Conservation (phyloP, 1,284 basidiomycete species). For the Leucoagaricus sp. region DNA sequence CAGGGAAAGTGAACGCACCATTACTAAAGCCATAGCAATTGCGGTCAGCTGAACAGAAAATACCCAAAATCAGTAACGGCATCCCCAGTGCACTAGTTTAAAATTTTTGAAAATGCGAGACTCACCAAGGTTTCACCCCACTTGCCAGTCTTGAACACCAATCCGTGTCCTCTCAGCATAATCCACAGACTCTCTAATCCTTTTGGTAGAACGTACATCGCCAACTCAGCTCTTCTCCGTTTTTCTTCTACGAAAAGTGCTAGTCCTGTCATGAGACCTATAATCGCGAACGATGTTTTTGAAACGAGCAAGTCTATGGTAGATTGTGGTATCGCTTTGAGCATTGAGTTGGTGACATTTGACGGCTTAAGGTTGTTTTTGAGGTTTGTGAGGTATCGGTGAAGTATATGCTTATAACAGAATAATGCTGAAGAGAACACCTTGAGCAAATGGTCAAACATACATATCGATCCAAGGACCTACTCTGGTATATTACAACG, state of each 20-base stretch:
- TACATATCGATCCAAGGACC: constrained; percentile 29
- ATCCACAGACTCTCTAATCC: constrained; percentile 88
- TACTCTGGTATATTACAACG: constrained; percentile 84
- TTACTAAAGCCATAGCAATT: constrained; percentile 88
- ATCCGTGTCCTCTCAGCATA: constrained; percentile 73
- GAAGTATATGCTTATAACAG: constrained; percentile 72
- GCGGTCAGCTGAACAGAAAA: constrained; percentile 47
- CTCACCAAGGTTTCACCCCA: constrained; percentile 66
- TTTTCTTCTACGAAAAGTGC: constrained; percentile 89
- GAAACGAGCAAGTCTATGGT: constrained; percentile 61
- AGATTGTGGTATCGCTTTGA: constrained; percentile 46
- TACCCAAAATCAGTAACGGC: not conserved
- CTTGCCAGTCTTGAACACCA: constrained; percentile 76
- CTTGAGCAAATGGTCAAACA: not conserved
- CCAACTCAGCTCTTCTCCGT: constrained; percentile 78
- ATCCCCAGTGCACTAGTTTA: not conserved
- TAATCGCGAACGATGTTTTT: constrained; percentile 74
- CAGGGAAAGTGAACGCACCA: constrained; percentile 52
- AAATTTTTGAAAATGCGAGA: constrained; percentile 7
- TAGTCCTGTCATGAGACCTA: constrained; percentile 77
- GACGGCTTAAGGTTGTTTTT: constrained; percentile 21
- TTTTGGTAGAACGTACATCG: constrained; percentile 96
- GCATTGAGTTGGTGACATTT: constrained; percentile 27
- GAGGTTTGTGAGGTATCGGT: constrained; percentile 48
- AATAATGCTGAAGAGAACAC: constrained; percentile 52